These are phyloP conservation scores for Aspergillus neotritici DNA, from an alignment of 2,329 filamentous ascomycete species.

Conservation along the genomic window DNA sequence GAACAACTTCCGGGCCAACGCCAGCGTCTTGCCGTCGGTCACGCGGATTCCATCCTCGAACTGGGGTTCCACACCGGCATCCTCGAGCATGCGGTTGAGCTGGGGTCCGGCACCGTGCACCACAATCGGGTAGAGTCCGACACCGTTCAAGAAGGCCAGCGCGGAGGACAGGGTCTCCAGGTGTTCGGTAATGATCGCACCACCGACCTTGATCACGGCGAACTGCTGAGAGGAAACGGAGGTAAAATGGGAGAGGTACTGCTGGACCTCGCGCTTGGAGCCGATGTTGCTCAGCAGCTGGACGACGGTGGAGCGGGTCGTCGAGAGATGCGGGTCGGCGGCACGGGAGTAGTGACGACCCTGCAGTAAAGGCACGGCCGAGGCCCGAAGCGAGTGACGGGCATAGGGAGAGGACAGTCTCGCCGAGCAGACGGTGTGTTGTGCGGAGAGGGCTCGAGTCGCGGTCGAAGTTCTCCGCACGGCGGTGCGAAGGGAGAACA, in stretches of 20 bases:
- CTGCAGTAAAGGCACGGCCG: constrained; percentile 24
- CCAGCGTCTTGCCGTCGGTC: constrained; percentile 90
- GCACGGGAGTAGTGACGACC: constrained; percentile 43
- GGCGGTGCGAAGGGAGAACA: constrained; percentile 41
- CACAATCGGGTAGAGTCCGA: constrained; percentile 89
- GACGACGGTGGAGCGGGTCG: constrained; percentile 74
- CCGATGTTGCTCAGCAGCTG: constrained; percentile 92
- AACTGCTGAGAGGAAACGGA: constrained; percentile 96
- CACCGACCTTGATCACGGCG: constrained; percentile 96
- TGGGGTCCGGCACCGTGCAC: constrained; percentile 94
- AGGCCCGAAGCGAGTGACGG: constrained; percentile 23
- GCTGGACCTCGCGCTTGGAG: constrained; percentile 91
- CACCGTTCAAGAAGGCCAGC: constrained; percentile 86
- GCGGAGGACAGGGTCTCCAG: constrained; percentile 85
- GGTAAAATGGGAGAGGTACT: constrained; percentile 95
- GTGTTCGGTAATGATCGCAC: constrained; percentile 91
- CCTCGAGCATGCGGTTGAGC: constrained; percentile 84
- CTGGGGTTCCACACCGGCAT: constrained; percentile 86
- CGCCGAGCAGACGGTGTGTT: constrained; percentile 27
- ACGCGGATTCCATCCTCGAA: constrained; percentile 96
- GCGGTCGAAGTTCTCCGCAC: constrained; percentile 41
- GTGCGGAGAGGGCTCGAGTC: constrained; percentile 38
- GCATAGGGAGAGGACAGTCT: constrained; percentile 22
- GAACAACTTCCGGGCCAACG: constrained; percentile 86
- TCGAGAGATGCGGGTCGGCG: constrained; percentile 47